Conservation (phyloP, 2,329 filamentous ascomycete species). For the Sarocladium kiliense region DNA sequence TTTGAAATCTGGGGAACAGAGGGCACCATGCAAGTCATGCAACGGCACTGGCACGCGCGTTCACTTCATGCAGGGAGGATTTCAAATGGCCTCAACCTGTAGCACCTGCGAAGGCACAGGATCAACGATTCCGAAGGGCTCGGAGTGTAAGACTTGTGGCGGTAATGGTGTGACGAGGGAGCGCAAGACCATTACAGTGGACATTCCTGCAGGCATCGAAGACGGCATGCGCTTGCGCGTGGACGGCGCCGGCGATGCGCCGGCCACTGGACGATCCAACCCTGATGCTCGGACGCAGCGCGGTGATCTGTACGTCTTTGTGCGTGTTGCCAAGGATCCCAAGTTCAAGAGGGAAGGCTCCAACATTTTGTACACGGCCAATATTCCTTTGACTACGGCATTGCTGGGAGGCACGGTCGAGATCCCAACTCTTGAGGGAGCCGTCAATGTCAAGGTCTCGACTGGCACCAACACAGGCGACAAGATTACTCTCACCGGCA, state of each 20-base stretch:
- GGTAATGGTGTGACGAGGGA: constrained; percentile 84
- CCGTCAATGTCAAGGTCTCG: constrained; percentile 84
- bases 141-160: constrained; percentile 72
- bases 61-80: constrained; percentile 85
- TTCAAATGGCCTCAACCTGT: constrained; percentile 94
- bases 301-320: constrained; percentile 88
- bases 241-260: constrained; percentile 80
- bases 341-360: constrained; percentile 85
- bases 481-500: constrained; percentile 78
- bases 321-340: constrained; percentile 81
- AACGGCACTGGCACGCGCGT: constrained; percentile 82
- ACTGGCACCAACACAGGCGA: constrained; percentile 93
- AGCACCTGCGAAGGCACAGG: constrained; percentile 75
- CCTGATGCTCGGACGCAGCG: constrained; percentile 60
- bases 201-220: constrained; percentile 93
- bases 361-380: constrained; percentile 88
- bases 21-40: constrained; percentile 70
- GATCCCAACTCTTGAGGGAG: constrained; percentile 84
- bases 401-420: constrained; percentile 84
- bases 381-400: constrained; percentile 87
- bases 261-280: constrained; percentile 66
- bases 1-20: constrained; percentile 73
- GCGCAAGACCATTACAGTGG: constrained; percentile 75
- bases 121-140: constrained; percentile 67
- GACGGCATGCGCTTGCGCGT: constrained; percentile 91